phyloP scores from a whole-genome alignment of 1,139 yeast species.

The Saccharomyces hybrid region DNA sequence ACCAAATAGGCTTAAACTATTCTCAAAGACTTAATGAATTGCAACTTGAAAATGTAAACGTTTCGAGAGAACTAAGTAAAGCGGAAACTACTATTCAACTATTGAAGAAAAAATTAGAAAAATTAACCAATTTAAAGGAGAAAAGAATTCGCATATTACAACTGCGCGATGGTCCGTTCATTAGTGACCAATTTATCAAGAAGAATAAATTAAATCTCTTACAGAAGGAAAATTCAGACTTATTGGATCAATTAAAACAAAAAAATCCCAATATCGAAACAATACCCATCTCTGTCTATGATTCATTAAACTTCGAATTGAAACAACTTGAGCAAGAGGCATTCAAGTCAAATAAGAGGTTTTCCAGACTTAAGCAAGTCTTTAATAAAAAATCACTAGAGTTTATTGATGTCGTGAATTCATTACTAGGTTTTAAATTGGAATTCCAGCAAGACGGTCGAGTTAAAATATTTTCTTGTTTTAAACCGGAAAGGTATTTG shows the following conservation, averaged over 20 bases:
- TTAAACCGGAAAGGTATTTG: conserved; percentile 32
- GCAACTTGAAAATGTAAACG: conserved; percentile 39
- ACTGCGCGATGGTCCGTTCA: conserved; percentile 60
- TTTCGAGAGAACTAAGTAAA: conserved; percentile 37
- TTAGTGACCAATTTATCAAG: conserved; percentile 57
- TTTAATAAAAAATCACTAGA: conserved; percentile 70
- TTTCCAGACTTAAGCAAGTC: conserved; percentile 52
- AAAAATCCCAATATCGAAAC: conserved; percentile 17
- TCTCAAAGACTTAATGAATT: conserved; percentile 34
- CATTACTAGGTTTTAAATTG: conserved; percentile 64
- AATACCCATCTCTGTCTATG: conserved; percentile 60
- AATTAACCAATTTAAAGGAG: conserved; percentile 31
- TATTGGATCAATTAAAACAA: conserved; percentile 29
- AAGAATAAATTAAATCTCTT: conserved; percentile 46
- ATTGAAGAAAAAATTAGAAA: conserved; percentile 34
- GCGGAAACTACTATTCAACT: conserved; percentile 34
- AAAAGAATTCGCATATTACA: conserved; percentile 51
- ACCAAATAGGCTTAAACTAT: conserved; percentile 25
- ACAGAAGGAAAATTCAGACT: conserved; percentile 53
- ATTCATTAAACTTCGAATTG: conserved; percentile 53
- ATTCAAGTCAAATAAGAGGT: conserved; percentile 49
- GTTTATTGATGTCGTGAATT: conserved; percentile 59
- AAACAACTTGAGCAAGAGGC: conserved; percentile 43
- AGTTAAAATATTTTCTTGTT: conserved; percentile 59
- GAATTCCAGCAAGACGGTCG: conserved; percentile 65